Conservation (phyloP, 306 rosid genomes). For the Dalbergia oliveri region DNA sequence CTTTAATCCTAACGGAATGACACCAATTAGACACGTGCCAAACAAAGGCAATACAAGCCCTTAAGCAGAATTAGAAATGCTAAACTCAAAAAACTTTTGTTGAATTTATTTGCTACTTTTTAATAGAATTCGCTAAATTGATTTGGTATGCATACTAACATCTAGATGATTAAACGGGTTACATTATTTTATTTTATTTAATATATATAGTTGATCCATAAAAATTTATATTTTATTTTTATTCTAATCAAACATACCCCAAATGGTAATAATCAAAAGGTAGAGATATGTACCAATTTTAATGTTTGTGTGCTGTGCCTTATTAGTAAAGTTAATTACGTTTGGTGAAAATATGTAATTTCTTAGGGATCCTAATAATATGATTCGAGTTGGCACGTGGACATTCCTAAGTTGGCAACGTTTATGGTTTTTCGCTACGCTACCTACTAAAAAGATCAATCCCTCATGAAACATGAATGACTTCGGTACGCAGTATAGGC, state of each 20-base stretch:
- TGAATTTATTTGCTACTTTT: too few relatives aligned
- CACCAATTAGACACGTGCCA: background rate
- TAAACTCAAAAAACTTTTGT: too few relatives aligned
- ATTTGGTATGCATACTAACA: too few relatives aligned
- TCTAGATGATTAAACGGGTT: too few relatives aligned
- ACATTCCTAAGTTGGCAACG: background rate
- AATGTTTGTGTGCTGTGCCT: background rate
- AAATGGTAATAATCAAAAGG: background rate
- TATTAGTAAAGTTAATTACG: background rate
- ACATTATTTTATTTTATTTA: too few relatives aligned
- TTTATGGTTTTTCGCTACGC: slow-evolving; percentile 54
- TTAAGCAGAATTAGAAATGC: too few relatives aligned
- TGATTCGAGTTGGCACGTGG: slow-evolving; percentile 5
- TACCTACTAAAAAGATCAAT: slow-evolving; percentile 50
- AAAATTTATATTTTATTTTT: too few relatives aligned
- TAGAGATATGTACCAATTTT: background rate
- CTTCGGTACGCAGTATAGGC: slow-evolving; percentile 4
- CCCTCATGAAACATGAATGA: slow-evolving; percentile 55
- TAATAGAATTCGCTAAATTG: too few relatives aligned
- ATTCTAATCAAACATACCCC: too few relatives aligned
- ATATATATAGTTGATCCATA: too few relatives aligned
- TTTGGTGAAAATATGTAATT: background rate
- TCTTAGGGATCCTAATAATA: background rate
- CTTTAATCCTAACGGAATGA: background rate
- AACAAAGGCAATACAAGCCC: background rate